Percentiles rank a stretch among this genome's conserved stretches.
Evolutionary conservation across 2,329 filamentous ascomycete genomes (phyloP).

Genomic region (Ascochyta rabiei): DNA sequence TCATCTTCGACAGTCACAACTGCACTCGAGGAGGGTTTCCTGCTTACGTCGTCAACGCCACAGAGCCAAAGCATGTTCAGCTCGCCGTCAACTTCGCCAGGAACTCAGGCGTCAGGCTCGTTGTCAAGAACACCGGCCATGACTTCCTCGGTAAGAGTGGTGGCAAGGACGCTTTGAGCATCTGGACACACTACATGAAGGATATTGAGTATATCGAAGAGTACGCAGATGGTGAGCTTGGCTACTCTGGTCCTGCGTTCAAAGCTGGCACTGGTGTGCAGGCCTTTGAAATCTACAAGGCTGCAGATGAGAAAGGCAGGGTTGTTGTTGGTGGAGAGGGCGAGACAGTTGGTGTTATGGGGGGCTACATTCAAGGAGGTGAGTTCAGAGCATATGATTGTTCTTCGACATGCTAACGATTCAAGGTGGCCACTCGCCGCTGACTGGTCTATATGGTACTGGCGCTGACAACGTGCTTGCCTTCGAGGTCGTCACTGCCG

Average conservation of each 20-base stretch:
- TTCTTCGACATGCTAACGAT: neutral
- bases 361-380: conserved; percentile 55
- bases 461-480: conserved; percentile 46
- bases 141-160: conserved; percentile 46
- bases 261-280: conserved; percentile 63
- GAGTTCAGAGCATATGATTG: neutral
- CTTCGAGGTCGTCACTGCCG: conserved; percentile 42
- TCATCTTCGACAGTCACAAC: conserved; percentile 42
- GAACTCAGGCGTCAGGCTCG: conserved; percentile 40
- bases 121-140: conserved; percentile 47
- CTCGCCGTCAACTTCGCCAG: conserved; percentile 46
- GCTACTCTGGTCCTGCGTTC: conserved; percentile 57
- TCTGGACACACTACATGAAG: conserved; percentile 48
- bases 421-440: conserved; percentile 57
- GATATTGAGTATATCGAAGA: conserved; percentile 43
- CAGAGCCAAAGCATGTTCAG: conserved; percentile 44
- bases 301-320: conserved; percentile 54
- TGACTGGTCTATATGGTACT: conserved; percentile 54
- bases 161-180: conserved; percentile 43
- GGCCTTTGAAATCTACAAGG: conserved; percentile 59
- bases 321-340: conserved; percentile 60
- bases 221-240: conserved; percentile 37
- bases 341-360: conserved; percentile 58
- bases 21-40: conserved; percentile 47
- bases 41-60: conserved; percentile 45